Evolutionary conservation across 306 rosid species (phyloP), one percentile per base, ranked within the genome.

Genomic region (Lablab purpureus): DNA sequence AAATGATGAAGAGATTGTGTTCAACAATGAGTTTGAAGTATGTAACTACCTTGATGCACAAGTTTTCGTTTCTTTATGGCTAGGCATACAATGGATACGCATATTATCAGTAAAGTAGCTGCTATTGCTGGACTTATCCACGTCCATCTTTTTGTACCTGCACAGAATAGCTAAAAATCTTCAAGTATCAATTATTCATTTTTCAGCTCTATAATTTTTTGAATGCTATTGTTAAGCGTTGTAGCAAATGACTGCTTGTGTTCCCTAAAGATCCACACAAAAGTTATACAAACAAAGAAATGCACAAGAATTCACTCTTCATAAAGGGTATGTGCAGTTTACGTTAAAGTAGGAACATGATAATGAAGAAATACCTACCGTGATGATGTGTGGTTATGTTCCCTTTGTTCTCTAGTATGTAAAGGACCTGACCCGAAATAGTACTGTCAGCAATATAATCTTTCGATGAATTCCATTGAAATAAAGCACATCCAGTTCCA

Each of bases 131-230:
- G 13, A 52, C 67, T 34, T 22, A 30, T 40, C 76, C 78, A 64
- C 32, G 73, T 80, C 80, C 58, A 58, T 19, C 45, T 41, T 27
- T 37, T 74, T 25, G 11, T 11, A 15, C 43, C 79, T 74, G 55
- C 79, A 74, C 18, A 32, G 6, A 22, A n/a, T 18, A 0, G 1
- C 7, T 51, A 7, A 28, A 51, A 51, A 3, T 18, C 58, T 50
- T 51, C 2, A 18, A 18, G 8, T 36, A 30, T 30, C 34, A 36
- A 6, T 36, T 36, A 7, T 7, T 51, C n/a, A 2, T 6, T 6
- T 15, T n/a, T 6, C 1, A 8, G 56, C 2, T 18, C 19, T 52
- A 2, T 19, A 52, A 52, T 7, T 52, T 3, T 19, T n/a, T 19
- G 28, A 19, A 21, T 10, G 9, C 45, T 7, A 36, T 36, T 36